Evolutionary conservation across 2,329 filamentous ascomycete genomes (phyloP), one percentile per base, ranked within the genome.

Genomic region (Coleophoma cylindrospora): DNA sequence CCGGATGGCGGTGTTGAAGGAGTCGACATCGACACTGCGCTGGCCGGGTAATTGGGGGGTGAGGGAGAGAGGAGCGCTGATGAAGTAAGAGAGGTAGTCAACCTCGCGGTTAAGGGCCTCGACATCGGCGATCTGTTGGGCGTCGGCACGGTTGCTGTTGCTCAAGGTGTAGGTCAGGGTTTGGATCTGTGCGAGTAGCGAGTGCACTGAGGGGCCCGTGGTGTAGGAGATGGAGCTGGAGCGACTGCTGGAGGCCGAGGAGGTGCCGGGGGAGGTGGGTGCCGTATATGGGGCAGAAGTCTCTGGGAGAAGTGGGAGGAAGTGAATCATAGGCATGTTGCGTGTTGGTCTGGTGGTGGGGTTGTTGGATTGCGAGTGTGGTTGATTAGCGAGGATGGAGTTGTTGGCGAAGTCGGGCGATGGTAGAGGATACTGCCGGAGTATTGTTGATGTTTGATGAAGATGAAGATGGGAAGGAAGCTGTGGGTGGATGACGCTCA

Each of bases 291-390:
- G 41, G 14, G 41, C 41, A 11, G 41, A 44, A 15, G 21, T 27
- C 41, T 44, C 41, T 32, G 41, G 41, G 41, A 44, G 41, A 27
- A 44, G 41, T 14, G 41, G 41, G 41, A 44, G 41, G 17, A 44
- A 44, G 41, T 44, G 41, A 15, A 44, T 44, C 41, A 44, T 44
- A 27, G 41, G 41, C 41, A 44, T 44, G 7, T 44, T 44, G 41
- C 11, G n/a, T 11, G 17, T 33, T 44, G 41, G 36, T 38, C 7
- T 38, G 21, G 41, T 44, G n/a, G 21, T 9, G 40, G 13, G 41
- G 41, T 44, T 12, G 21, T 44, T 44, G 19, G 21, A 4, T 32
- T 32, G 41, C 6, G 36, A n/a, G 14, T 38, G 7, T 14, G 36
- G 7, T 41, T 41, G 40, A 41, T 41, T 13, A 22, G 13, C 17